Base-by-base conservation (phyloP, 768 basidiomycete genomes). In the Pisolithus orientalis region DNA sequence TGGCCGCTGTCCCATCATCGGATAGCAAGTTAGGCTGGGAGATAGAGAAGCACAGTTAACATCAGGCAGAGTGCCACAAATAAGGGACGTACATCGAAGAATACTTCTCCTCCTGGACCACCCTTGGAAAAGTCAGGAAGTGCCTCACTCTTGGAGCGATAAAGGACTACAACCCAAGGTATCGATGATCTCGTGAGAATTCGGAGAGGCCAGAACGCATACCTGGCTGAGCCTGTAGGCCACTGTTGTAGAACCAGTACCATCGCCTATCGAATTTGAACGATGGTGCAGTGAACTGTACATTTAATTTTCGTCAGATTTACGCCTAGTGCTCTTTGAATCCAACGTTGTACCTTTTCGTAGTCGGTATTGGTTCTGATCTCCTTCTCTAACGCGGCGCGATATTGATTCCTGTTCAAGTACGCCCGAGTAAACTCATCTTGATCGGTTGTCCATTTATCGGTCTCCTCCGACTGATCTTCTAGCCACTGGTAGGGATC, bases 201-300 rank as follows among this genome's bases (percentile, higher is more conserved):
- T 44, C 27, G 6, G n/a, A 4, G n/a, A 1, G 8, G 16, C 4
- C 17, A 47, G 50, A 31, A 24, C 44, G 59, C 65, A 38, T 25
- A 71, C 69, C 70, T 49, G 79, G 72, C 62, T 90, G 88, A 1
- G 84, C 74, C 56, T 89, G 83, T 27, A 91, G 75, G 29, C 89
- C 90, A 49, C 79, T 82, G 68, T 92, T 90, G 61, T 84, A 79
- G 60, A 77, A 79, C 86, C 88, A 89, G 60, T 92, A 93, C 84
- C 87, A 92, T 46, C 77, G 78, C 14, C 75, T 78, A 59, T 90
- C 87, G 13, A 82, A 72, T 54, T 80, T 78, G 49, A 86, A 64
- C 7, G 62, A 57, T 0, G 89, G 90, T 0, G 81, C 70, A 21
- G 78, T 80, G 64, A 87, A 87, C 85, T 87, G 63, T 38, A 17